Base-by-base conservation (phyloP, 2,329 filamentous ascomycete genomes). In the Neurospora sp. region DNA sequence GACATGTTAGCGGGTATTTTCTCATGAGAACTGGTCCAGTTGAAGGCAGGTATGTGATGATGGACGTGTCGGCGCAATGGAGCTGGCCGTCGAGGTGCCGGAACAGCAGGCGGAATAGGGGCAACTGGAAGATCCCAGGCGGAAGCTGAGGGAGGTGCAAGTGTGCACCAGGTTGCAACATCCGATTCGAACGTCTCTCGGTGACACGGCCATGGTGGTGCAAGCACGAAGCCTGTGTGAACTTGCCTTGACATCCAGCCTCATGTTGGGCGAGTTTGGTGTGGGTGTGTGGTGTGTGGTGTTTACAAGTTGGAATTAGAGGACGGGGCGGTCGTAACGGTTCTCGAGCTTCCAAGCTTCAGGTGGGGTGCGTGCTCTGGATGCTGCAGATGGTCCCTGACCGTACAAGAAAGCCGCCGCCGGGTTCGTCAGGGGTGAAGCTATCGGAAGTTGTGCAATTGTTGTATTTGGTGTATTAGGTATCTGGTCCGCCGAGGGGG, bases 171-270 rank as follows among this genome's bases (percentile, higher is more conserved):
- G 38, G 23, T 41, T 66, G 36, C 66, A 67, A 23, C 67, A 70
- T 71, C 52, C 72, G 69, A 28, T 69, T 69, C 6, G 33, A 36
- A 36, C 33, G 66, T 57, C 38, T 43, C 66, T 40, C 70, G 57
- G 68, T 70, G 66, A 62, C 46, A 71, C 71, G 65, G 62, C 11
- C 38, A 68, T 11, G 62, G 38, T 66, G 12, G 28, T 33, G 40
- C 36, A 43, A 41, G 6, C 28, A 67, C 57, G n/a, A 8, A 38
- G 15, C 33, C 69, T 66, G 23, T 37, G 69, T 69, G 69, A 40
- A 75, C 75, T 57, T 72, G 69, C 75, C 74, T 76, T 76, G 62
- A 76, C 75, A 67, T 76, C 75, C 69, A 78, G 70, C 74, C 75
- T 75, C 77, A 78, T 78, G 41, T 72, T 77, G 75, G 68, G 69